A percentile compares a stretch with the other conserved stretches of the same genome.
phyloP scores from a whole-genome alignment of 1,139 yeast species.

The Casaregolazyma suthepensis region DNA sequence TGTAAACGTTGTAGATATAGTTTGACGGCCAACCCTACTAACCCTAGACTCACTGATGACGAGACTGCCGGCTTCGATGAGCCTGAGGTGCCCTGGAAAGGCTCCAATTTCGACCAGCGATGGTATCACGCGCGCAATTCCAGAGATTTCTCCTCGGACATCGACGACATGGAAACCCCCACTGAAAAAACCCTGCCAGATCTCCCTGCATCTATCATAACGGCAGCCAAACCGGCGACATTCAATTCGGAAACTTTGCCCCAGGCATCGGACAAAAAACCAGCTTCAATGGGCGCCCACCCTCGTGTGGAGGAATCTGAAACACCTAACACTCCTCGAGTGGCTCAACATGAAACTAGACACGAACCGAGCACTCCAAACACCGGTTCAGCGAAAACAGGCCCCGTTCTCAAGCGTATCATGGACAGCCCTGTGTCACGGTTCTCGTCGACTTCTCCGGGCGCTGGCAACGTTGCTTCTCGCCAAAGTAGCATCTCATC shows the following conservation, averaged over 20 bases:
- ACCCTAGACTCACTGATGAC: constrained; percentile 12
- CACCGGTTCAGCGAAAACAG: constrained; percentile 14
- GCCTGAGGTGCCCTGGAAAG: constrained; percentile 20
- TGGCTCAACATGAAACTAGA: background rate
- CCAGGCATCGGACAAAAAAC: background rate
- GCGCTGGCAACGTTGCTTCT: background rate
- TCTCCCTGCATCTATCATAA: background rate
- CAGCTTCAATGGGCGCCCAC: background rate
- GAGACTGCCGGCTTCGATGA: constrained; percentile 17
- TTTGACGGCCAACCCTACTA: too few species aligned
- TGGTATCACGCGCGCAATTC: constrained; percentile 12
- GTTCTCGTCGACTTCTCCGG: background rate
- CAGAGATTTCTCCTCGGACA: background rate
- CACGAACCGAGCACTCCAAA: background rate
- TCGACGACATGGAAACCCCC: background rate
- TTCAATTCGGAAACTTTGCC: background rate
- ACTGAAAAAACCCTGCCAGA: background rate
- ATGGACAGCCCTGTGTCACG: background rate
- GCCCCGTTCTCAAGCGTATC: constrained; percentile 11
- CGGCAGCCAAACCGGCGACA: background rate
- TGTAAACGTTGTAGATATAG: background rate
- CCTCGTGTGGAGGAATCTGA: background rate
- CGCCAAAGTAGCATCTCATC: background rate
- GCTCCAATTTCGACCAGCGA: constrained; percentile 17
- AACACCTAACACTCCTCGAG: background rate